Evolutionary conservation across 805 yeast genomes (phyloP).

Genomic region (Schwanniomyces occidentalis): DNA sequence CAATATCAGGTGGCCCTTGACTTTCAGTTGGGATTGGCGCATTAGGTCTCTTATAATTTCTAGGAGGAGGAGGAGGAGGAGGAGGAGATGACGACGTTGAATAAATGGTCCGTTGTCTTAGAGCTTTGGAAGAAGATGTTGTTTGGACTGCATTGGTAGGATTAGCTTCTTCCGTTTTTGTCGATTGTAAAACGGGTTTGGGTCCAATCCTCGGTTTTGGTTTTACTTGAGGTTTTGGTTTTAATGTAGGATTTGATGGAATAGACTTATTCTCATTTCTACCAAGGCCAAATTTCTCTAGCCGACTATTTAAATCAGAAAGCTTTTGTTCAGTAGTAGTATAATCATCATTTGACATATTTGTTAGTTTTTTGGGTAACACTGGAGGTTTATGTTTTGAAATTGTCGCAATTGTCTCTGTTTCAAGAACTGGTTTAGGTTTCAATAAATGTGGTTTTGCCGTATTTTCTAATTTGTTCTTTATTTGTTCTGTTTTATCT

Average conservation of each 20-base stretch:
- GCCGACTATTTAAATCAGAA: no score
- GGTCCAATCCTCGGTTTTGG: slow-evolving; percentile 10
- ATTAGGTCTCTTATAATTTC: slow-evolving; percentile 19
- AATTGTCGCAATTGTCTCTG: slow-evolving; percentile 2
- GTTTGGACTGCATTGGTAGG: background rate
- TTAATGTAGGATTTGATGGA: slow-evolving; percentile 11
- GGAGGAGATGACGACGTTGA: slow-evolving; percentile 12
- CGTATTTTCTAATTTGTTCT: background rate
- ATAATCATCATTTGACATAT: no score
- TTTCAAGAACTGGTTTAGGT: background rate
- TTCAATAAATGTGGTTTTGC: background rate
- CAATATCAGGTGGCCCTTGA: slow-evolving; percentile 32
- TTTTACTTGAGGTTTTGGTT: slow-evolving; percentile 9
- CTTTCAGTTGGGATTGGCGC: slow-evolving; percentile 13
- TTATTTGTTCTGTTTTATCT: background rate
- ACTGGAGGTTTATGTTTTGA: slow-evolving; percentile 1
- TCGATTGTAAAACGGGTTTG: slow-evolving; percentile 2
- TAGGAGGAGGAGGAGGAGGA: slow-evolving; percentile 33
- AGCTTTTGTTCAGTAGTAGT: no score
- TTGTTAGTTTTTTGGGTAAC: background rate
- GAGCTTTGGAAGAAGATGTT: no score
- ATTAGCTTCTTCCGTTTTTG: background rate
- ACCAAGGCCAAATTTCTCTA: background rate
- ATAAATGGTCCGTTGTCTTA: background rate
- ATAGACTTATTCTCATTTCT: background rate